Conservation (phyloP, 768 basidiomycete genomes). For the Lepiota brunneoincarnata region DNA sequence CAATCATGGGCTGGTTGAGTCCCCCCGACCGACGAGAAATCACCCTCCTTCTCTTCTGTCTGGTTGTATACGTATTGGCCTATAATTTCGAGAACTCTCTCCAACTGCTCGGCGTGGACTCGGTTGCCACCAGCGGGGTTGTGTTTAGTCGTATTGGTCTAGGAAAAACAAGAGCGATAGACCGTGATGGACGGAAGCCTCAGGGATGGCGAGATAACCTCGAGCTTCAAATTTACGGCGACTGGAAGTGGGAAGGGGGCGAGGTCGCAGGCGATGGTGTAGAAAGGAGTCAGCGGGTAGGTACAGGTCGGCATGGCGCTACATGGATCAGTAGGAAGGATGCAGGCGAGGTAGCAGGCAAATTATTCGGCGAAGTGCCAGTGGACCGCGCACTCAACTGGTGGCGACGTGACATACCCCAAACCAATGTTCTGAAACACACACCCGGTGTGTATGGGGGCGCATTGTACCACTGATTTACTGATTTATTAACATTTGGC, state of each 20-base stretch:
- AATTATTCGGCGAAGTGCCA: slow-evolving; percentile 28
- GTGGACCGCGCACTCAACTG: slow-evolving; percentile 52
- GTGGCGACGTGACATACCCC: slow-evolving; percentile 58
- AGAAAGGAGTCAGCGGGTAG: slow-evolving; percentile 42
- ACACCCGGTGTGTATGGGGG: slow-evolving; percentile 51
- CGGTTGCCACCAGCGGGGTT: slow-evolving; percentile 32
- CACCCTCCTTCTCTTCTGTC: slow-evolving; percentile 61
- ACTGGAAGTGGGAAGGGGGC: slow-evolving; percentile 64
- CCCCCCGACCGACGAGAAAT: slow-evolving; percentile 75
- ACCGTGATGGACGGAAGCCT: slow-evolving; percentile 46
- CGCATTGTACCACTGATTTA: background rate
- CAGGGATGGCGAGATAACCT: slow-evolving; percentile 53
- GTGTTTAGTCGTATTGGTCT: slow-evolving; percentile 39
- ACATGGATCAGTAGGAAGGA: slow-evolving; percentile 39
- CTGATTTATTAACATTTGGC: background rate
- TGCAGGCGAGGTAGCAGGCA: slow-evolving; percentile 22
- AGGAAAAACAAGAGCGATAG: slow-evolving; percentile 33
- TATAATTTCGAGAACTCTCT: slow-evolving; percentile 73
- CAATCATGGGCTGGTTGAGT: slow-evolving; percentile 56
- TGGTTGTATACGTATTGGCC: slow-evolving; percentile 65
- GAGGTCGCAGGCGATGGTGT: slow-evolving; percentile 55
- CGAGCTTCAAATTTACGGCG: slow-evolving; percentile 64
- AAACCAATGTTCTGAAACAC: slow-evolving; percentile 57
- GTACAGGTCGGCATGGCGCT: slow-evolving; percentile 40
- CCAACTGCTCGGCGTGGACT: slow-evolving; percentile 45